Conservation (phyloP, 1,139 yeast genomes). For the Sugiyamaella grinbergsii region DNA sequence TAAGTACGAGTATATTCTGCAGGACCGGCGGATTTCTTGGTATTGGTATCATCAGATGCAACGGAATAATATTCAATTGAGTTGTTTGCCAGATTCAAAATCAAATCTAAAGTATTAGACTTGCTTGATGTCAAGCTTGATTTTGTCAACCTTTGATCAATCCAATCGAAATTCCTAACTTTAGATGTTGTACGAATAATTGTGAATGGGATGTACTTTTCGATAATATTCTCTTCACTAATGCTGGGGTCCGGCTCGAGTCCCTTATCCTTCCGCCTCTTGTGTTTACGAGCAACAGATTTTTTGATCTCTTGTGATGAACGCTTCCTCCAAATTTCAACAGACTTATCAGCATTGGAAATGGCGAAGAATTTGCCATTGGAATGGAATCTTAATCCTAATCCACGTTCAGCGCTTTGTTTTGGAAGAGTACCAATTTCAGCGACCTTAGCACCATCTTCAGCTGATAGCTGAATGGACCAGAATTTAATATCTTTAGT, state of each 20-base stretch:
- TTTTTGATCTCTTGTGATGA: conserved; percentile 75
- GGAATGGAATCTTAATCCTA: conserved; percentile 57
- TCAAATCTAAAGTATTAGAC: conserved; percentile 52
- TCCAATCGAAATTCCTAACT: conserved; percentile 43
- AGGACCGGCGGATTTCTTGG: conserved; percentile 48
- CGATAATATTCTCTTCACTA: conserved; percentile 36
- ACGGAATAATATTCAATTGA: conserved; percentile 69
- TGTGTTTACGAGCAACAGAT: conserved; percentile 76
- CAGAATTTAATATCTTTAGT: conserved; percentile 85
- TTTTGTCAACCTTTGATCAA: conserved; percentile 1
- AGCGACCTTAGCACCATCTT: conserved; percentile 53
- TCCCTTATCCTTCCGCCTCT: conserved; percentile 56
- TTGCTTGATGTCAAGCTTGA: conserved; percentile 18
- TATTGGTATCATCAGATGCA: conserved; percentile 45
- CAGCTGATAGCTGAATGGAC: conserved; percentile 57
- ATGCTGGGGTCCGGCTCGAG: conserved; percentile 62
- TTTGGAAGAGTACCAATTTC: conserved; percentile 74
- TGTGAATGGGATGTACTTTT: conserved; percentile 39
- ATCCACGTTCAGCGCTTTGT: conserved; percentile 75
- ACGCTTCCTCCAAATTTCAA: conserved; percentile 82
- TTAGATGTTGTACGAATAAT: conserved; percentile 41
- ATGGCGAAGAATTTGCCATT: conserved; percentile 56
- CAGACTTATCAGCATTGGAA: conserved; percentile 76
- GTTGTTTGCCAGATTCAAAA: conserved; percentile 70
- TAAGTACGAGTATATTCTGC: conserved; percentile 56